These are phyloP conservation scores for Cercis canadensis DNA, from an alignment of 306 rosid species.

Conservation along the genomic window DNA sequence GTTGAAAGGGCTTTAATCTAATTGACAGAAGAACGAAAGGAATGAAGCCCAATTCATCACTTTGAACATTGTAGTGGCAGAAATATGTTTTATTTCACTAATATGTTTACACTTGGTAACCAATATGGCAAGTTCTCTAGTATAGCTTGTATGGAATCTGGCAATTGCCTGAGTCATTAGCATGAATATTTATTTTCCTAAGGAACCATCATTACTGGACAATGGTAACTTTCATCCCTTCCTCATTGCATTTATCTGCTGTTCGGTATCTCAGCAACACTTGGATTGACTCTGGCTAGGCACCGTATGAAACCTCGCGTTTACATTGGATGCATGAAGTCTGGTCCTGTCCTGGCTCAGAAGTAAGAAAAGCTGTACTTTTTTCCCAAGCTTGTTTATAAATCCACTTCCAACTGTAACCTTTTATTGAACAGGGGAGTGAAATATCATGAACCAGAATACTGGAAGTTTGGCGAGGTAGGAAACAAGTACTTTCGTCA, in stretches of 20 bases:
- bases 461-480: slow-evolving; percentile 85
- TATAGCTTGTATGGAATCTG: slow-evolving; percentile 11
- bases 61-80: neutral
- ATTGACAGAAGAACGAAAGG: too few relatives aligned
- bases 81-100: neutral
- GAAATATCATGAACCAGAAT: slow-evolving; percentile 91
- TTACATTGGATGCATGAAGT: slow-evolving; percentile 95
- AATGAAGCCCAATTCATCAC: too few relatives aligned
- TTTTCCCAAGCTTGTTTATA: neutral
- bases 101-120: slow-evolving; percentile 15
- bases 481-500: slow-evolving; percentile 95
- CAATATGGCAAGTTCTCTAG: neutral
- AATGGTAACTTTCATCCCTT: slow-evolving; percentile 20
- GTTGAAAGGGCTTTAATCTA: too few relatives aligned
- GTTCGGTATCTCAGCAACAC: slow-evolving; percentile 59
- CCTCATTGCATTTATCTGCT: slow-evolving; percentile 29
- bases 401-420: slow-evolving; percentile 35
- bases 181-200: neutral
- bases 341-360: slow-evolving; percentile 87
- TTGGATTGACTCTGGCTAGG: slow-evolving; percentile 62
- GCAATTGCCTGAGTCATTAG: slow-evolving; percentile 6
- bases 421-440: slow-evolving; percentile 68
- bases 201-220: slow-evolving; percentile 2
- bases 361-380: slow-evolving; percentile 61
- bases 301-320: slow-evolving; percentile 70